Percentiles rank a stretch among this genome's conserved stretches.
Conservation (phyloP, 2,329 filamentous ascomycete genomes). For the Rhytidhysteron rufulum region DNA sequence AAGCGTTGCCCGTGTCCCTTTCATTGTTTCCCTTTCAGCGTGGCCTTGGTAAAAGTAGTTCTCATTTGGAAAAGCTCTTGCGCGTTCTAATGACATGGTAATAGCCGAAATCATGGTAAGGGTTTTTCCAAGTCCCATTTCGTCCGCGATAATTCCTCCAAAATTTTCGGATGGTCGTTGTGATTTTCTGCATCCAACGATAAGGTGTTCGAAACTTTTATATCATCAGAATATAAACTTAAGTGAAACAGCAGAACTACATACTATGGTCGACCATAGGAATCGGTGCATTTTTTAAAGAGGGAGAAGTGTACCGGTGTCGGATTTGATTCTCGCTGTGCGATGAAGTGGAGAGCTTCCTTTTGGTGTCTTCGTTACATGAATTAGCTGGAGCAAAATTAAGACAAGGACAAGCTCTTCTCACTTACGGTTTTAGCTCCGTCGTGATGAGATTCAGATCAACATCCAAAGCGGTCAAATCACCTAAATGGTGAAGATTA, state of each 20-base stretch:
- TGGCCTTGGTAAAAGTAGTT: background rate
- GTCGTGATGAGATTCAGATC: constrained; percentile 2
- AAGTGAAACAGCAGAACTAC: background rate
- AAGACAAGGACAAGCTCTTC: background rate
- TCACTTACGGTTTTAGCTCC: constrained; percentile 2
- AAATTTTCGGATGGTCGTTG: constrained; percentile 10
- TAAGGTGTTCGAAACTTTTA: constrained; percentile 7
- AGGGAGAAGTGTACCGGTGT: constrained; percentile 1
- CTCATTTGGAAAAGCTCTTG: background rate
- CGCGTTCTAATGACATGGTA: constrained; percentile 10
- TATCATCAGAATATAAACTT: no score
- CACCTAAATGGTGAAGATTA: background rate
- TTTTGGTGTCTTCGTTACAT: constrained; percentile 3
- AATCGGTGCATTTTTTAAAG: background rate
- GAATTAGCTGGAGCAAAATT: background rate
- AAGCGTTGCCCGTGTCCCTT: constrained; percentile 39
- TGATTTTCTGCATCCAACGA: background rate
- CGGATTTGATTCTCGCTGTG: constrained; percentile 1
- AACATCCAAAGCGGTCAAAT: constrained; percentile 1
- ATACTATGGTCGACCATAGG: background rate
- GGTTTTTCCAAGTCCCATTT: constrained; percentile 57
- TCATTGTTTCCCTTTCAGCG: background rate
- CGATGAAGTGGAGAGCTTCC: constrained; percentile 4
- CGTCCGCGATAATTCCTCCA: constrained; percentile 52
- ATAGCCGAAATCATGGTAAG: constrained; percentile 48